A percentile compares a stretch with the other conserved stretches of the same genome.
phyloP scores from a whole-genome alignment of 2,329 filamentous ascomycete species.

The Cercospora brassicicola region DNA sequence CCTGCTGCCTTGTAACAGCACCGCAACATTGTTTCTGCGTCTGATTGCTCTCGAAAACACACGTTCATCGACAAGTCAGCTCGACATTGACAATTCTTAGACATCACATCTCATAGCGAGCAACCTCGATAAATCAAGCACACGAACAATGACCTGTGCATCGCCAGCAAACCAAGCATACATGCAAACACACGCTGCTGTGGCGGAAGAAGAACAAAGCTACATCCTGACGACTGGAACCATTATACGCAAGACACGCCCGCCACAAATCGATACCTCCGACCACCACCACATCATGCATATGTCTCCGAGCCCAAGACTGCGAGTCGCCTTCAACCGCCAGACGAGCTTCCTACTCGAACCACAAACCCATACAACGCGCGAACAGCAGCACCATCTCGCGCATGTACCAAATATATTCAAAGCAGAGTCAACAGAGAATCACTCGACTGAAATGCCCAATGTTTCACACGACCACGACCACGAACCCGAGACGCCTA shows the following conservation, averaged over 20 bases:
- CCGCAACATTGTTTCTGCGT: not conserved
- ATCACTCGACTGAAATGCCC: not conserved
- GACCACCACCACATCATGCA: not conserved
- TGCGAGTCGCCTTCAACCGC: slow-evolving; percentile 9
- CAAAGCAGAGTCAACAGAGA: not conserved
- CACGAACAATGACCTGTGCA: not conserved
- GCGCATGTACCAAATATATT: not conserved
- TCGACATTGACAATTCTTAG: not conserved
- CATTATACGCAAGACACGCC: not conserved
- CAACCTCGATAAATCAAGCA: not conserved
- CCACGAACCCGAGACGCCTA: not conserved
- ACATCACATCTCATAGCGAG: not conserved
- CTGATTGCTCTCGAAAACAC: not conserved
- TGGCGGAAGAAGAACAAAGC: not conserved
- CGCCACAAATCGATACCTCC: not conserved
- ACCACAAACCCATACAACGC: not conserved
- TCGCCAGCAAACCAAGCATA: not conserved
- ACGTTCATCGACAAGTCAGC: not conserved
- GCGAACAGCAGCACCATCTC: not conserved
- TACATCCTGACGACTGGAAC: not conserved
- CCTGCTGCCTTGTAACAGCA: not conserved
- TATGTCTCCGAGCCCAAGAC: not conserved
- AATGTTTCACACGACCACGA: not conserved
- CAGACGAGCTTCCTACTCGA: slow-evolving; percentile 4
- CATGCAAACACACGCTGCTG: not conserved